Conservation (phyloP, 352 stramenopile species). For the Phytopythium montanum region DNA sequence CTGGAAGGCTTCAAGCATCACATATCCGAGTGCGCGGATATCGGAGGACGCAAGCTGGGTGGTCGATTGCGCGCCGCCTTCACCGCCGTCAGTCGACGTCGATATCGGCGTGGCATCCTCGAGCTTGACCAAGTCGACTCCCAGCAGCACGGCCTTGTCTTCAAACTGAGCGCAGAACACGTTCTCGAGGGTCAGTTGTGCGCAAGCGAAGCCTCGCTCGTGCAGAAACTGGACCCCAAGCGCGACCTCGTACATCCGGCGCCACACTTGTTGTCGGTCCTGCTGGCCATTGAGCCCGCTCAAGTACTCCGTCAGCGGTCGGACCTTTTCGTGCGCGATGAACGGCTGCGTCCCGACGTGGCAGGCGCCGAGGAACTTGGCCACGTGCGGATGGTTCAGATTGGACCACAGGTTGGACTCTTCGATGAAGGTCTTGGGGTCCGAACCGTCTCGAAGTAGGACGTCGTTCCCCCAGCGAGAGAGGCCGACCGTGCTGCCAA, state of each 20-base stretch:
- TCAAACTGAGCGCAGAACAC: background rate
- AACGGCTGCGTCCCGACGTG: conserved; percentile 23
- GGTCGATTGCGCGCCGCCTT: too few relatives aligned
- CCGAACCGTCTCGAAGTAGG: background rate
- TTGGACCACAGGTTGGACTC: conserved; percentile 14
- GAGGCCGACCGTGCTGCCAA: background rate
- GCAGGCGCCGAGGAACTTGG: conserved; percentile 20
- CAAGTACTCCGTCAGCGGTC: background rate
- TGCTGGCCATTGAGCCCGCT: background rate
- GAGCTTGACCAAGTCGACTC: background rate
- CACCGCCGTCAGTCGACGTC: background rate
- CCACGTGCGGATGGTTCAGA: conserved; percentile 26
- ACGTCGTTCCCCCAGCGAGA: conserved; percentile 4
- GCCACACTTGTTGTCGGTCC: conserved; percentile 9
- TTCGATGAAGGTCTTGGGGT: background rate
- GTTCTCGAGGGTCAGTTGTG: background rate
- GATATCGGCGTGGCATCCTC: background rate
- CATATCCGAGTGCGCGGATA: too few relatives aligned
- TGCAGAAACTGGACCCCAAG: conserved; percentile 24
- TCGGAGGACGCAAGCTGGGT: too few relatives aligned
- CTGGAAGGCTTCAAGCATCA: too few relatives aligned
- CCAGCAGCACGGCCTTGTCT: background rate
- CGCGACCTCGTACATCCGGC: conserved; percentile 21
- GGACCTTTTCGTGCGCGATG: conserved; percentile 17
- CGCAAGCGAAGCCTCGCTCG: conserved; percentile 8